phyloP scores from a whole-genome alignment of 768 basidiomycete species.

The Crassisporium funariophilum region DNA sequence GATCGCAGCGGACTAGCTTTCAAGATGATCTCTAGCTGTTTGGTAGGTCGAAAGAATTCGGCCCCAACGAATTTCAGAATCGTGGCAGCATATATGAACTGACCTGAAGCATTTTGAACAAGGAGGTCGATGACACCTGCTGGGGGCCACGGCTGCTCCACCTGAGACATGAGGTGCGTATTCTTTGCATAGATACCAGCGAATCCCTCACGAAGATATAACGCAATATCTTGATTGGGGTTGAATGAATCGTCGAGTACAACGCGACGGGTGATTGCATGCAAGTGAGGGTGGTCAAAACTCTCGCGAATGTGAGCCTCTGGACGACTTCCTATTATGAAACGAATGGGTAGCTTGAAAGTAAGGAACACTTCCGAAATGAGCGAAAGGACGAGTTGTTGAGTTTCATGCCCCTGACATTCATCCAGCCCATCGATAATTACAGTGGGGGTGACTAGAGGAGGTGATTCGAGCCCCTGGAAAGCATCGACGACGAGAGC shows the following conservation, averaged over 20 bases:
- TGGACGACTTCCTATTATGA: slow-evolving; percentile 16
- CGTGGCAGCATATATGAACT: too few relatives aligned
- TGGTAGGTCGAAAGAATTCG: slow-evolving; percentile 5
- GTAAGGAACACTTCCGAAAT: slow-evolving; percentile 3
- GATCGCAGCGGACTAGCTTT: background rate
- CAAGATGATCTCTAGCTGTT: slow-evolving; percentile 11
- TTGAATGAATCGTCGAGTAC: slow-evolving; percentile 5
- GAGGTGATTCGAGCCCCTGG: background rate
- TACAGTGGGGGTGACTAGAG: slow-evolving; percentile 1
- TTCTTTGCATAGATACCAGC: slow-evolving; percentile 6
- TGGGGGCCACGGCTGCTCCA: slow-evolving; percentile 5
- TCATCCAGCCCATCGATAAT: slow-evolving; percentile 31
- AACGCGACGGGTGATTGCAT: background rate
- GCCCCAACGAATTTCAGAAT: slow-evolving; percentile 17
- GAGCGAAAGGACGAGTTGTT: slow-evolving; percentile 13
- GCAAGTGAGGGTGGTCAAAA: slow-evolving; percentile 4
- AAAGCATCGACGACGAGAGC: slow-evolving; percentile 15
- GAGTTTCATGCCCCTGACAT: slow-evolving; percentile 13
- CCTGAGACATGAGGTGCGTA: background rate
- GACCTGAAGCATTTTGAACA: slow-evolving; percentile 12
- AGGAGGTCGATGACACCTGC: slow-evolving; percentile 6
- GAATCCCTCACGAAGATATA: slow-evolving; percentile 12
- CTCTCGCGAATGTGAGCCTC: slow-evolving; percentile 12
- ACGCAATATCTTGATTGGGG: slow-evolving; percentile 14
- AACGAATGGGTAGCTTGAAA: slow-evolving; percentile 8